A percentile compares a stretch with the other conserved stretches of the same genome.
These are phyloP conservation scores for Scutellaria barbata DNA, from an alignment of 257 asterid species.

Conservation along the genomic window DNA sequence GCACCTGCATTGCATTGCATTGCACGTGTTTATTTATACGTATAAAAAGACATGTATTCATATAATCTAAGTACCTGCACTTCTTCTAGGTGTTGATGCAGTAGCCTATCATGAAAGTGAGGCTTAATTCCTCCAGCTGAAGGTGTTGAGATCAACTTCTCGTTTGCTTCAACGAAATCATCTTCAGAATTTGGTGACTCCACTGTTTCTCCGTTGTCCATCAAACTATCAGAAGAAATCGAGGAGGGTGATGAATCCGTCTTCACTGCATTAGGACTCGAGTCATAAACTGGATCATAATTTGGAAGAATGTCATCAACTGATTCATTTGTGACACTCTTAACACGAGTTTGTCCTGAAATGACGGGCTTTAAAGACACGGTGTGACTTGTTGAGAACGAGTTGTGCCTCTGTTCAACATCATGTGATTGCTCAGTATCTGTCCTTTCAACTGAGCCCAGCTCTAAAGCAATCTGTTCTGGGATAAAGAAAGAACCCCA, in stretches of 20 bases:
- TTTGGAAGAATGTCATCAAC: conserved; percentile 40
- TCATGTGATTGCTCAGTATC: too few relatives aligned
- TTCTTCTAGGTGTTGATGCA: conserved; percentile 32
- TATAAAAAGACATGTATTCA: too few relatives aligned
- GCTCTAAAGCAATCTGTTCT: conserved; percentile 47
- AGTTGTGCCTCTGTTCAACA: too few relatives aligned
- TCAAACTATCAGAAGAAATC: not conserved
- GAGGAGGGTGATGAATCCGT: too few relatives aligned
- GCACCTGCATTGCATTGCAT: conserved; percentile 42
- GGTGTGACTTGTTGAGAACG: too few relatives aligned
- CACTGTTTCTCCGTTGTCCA: conserved; percentile 39
- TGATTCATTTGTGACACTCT: conserved; percentile 25
- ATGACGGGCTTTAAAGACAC: too few relatives aligned
- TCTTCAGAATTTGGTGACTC: conserved; percentile 39
- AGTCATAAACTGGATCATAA: conserved; percentile 73
- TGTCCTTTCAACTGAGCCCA: conserved; percentile 17
- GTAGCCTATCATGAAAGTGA: conserved; percentile 44
- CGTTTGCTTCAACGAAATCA: conserved; percentile 42
- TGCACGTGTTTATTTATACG: too few relatives aligned
- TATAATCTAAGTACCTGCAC: not conserved
- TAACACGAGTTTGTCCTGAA: conserved; percentile 41
- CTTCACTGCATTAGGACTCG: conserved; percentile 55
- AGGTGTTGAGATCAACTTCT: conserved; percentile 39
- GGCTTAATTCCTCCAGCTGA: conserved; percentile 46
- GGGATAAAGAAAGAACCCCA: conserved; percentile 70